Evolutionary conservation across 108 stramenopile genomes (phyloP).

Genomic region (Skeletonema marinoi): DNA sequence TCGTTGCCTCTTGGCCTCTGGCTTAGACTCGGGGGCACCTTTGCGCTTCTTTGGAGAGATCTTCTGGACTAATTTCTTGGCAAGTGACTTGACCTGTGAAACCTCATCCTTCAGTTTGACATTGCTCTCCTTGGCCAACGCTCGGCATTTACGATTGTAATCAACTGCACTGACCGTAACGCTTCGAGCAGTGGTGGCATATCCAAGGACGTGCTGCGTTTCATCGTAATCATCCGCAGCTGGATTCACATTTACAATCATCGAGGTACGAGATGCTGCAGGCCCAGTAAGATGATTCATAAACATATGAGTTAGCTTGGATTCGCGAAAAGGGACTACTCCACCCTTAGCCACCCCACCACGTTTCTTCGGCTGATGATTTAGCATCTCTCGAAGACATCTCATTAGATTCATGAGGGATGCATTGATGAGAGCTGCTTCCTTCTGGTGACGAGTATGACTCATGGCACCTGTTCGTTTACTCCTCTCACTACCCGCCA

Average conservation of each 20-base stretch:
- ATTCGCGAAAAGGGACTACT: constrained; percentile 95
- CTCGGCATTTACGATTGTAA: constrained; percentile 53
- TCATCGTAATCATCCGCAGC: constrained; percentile 89
- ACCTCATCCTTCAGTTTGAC: constrained; percentile 18
- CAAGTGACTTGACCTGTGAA: constrained; percentile 27
- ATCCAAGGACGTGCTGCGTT: constrained; percentile 89
- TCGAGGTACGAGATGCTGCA: constrained; percentile 73
- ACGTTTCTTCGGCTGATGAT: constrained; percentile 52
- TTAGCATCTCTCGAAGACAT: constrained; percentile 89
- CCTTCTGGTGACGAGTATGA: constrained; percentile 84
- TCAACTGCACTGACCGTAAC: constrained; percentile 69
- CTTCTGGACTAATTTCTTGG: constrained; percentile 44
- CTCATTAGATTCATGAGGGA: constrained; percentile 97
- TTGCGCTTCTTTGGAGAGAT: constrained; percentile 55
- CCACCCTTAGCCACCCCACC: constrained; percentile 58
- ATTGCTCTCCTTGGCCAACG: constrained; percentile 53
- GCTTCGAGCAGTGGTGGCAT: constrained; percentile 78
- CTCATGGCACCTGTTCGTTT: constrained; percentile 77
- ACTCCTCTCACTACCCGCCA: constrained; percentile 95
- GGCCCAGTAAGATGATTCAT: constrained; percentile 88
- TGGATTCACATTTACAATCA: constrained; percentile 95
- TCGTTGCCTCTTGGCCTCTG: constrained; percentile 32
- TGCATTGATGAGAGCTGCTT: constrained; percentile 94
- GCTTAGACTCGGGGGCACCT: constrained; percentile 16
- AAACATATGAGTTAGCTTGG: constrained; percentile 96